Conservation (phyloP, 1,284 basidiomycete genomes). For the Porogramme epimiltina region DNA sequence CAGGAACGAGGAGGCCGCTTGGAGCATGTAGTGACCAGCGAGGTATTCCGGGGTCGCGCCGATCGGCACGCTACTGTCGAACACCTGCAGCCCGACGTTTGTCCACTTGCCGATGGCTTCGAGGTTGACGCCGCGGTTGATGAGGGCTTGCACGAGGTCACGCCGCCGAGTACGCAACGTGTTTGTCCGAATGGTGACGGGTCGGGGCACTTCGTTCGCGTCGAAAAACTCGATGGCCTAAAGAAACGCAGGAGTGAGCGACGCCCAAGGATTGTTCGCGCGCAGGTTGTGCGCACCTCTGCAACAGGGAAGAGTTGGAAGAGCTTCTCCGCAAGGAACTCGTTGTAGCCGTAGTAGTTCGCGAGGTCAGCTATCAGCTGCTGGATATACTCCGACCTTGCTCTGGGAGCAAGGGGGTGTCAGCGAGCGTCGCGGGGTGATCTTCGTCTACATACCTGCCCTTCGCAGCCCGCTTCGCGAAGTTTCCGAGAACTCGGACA, state of each 20-base stretch:
- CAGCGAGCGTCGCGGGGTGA: slow-evolving; percentile 4
- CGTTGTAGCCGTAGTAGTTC: slow-evolving; percentile 98
- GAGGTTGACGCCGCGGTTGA: slow-evolving; percentile 95
- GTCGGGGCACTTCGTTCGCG: slow-evolving; percentile 94
- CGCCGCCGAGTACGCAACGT: slow-evolving; percentile 92
- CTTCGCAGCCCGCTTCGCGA: slow-evolving; percentile 66
- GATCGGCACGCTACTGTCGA: slow-evolving; percentile 95
- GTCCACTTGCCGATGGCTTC: slow-evolving; percentile 99
- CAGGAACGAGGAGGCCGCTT: slow-evolving; percentile 98
- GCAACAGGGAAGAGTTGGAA: slow-evolving; percentile 93
- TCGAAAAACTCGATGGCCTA: slow-evolving; percentile 99
- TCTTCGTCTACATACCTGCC: slow-evolving; percentile 60
- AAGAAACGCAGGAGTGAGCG: background rate
- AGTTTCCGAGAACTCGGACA: slow-evolving; percentile 79
- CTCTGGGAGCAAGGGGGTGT: slow-evolving; percentile 50
- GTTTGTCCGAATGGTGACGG: slow-evolving; percentile 98
- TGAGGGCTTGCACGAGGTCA: slow-evolving; percentile 92
- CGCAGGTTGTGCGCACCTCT: slow-evolving; percentile 57
- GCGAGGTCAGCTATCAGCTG: slow-evolving; percentile 90
- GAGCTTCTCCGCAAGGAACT: slow-evolving; percentile 92
- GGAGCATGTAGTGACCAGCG: slow-evolving; percentile 99
- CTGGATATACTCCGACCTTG: slow-evolving; percentile 87
- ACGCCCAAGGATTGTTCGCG: slow-evolving; percentile 1
- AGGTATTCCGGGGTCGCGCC: slow-evolving; percentile 99
- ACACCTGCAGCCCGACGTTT: slow-evolving; percentile 97